Evolutionary conservation across 352 stramenopile species (phyloP), one percentile per base, ranked within the genome.

Genomic region (Phytophthora fragariae): DNA sequence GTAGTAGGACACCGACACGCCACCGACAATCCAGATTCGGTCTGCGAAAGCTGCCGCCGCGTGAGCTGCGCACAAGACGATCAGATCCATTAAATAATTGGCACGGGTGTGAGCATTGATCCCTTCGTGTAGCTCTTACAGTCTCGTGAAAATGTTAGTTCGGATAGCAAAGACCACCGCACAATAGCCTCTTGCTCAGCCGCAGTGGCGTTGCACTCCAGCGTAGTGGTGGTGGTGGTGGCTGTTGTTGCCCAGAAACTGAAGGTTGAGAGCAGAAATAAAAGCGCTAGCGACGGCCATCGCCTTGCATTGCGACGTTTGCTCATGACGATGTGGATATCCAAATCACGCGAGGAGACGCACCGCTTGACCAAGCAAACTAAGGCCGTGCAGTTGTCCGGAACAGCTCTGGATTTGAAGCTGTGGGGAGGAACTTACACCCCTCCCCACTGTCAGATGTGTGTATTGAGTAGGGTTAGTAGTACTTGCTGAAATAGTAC

Each of bases 1-100:
- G 72, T 93, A 90, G 65, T 96, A 94, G 15, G 78, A 77, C 1
- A 75, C 82, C n/a, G 89, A 93, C 10, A 94, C 82, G 1, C 89
- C 86, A 55, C 87, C 85, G 17, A 96, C 83, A 57, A 93, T 77
- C 85, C 85, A 94, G 41, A 94, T 84, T 62, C 85, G 79, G 41
- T 84, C 73, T 2, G 65, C 71, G 56, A 92, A 94, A 56, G 77
- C 84, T 17, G 81, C 75, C 1, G 86, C 81, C 14, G 89, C 86
- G 65, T 95, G 87, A 1, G 85, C 87, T 95, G 61, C 3, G 58
- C 9, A 73, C 39, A 33, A 29, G 17, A 6, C 21, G 24, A 56
- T 54, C 2, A 41, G 14, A 53, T 50, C 21, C 46, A 19, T 24
- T 5, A 53, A n/a, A 31, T 55, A 29, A 15, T 33, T 17, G 49